phyloP scores from a whole-genome alignment of 306 rosid species.

The Lablab purpureus region DNA sequence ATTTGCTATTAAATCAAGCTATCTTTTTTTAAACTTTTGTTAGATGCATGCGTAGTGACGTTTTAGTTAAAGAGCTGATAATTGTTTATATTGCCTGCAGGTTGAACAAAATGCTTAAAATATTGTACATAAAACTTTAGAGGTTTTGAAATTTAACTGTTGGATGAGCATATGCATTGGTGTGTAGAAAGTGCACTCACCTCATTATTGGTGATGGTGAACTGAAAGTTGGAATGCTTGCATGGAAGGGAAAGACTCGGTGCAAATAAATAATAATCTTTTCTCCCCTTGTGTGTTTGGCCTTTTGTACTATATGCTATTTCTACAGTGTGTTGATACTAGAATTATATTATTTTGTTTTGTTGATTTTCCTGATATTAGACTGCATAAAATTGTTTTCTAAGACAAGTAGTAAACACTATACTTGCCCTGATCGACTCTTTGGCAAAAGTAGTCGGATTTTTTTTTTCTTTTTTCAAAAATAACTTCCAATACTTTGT shows the following conservation, averaged over 20 bases:
- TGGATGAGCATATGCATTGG: slow-evolving; percentile 41
- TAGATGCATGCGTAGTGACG: background rate
- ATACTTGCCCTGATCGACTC: slow-evolving; percentile 1
- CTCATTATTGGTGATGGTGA: slow-evolving; percentile 39
- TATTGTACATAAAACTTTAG: slow-evolving; percentile 63
- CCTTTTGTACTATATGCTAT: slow-evolving; percentile 3
- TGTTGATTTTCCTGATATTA: slow-evolving; percentile 1
- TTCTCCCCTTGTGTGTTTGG: slow-evolving; percentile 10
- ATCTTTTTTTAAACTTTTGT: background rate
- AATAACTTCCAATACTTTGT: too few species aligned
- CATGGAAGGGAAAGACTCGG: slow-evolving; percentile 36
- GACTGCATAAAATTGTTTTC: background rate
- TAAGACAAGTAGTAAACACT: background rate
- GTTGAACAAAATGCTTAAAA: slow-evolving; percentile 50
- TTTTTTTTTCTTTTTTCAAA: too few species aligned
- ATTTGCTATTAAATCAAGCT: slow-evolving; percentile 1
- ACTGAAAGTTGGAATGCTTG: slow-evolving; percentile 48
- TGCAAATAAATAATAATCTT: slow-evolving; percentile 44
- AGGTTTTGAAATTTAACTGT: slow-evolving; percentile 37
- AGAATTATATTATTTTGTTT: slow-evolving; percentile 11
- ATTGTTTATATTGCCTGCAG: slow-evolving; percentile 53
- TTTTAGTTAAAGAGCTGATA: background rate
- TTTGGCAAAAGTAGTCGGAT: too few species aligned
- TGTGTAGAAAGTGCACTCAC: slow-evolving; percentile 49
- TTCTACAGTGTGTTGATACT: slow-evolving; percentile 16